These are phyloP conservation scores for Pseudonectria buxi DNA, from an alignment of 2,329 filamentous ascomycete species.

Conservation along the genomic window DNA sequence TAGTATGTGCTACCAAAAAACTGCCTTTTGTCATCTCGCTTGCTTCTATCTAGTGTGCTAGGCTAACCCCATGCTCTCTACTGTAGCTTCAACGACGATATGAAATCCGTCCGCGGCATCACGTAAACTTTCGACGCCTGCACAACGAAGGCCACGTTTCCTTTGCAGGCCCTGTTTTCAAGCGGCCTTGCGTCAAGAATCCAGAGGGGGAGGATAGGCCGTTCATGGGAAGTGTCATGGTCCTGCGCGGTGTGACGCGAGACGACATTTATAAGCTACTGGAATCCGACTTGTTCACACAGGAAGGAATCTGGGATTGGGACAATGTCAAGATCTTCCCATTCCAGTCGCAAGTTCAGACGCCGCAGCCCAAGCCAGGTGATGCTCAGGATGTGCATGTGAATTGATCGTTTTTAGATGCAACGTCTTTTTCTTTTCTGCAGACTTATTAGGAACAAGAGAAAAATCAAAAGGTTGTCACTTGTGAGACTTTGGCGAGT, in stretches of 20 bases:
- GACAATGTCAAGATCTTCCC: conserved; percentile 1
- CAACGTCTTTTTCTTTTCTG: neutral
- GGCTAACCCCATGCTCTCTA: neutral
- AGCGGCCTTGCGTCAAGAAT: conserved; percentile 1
- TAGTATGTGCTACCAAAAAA: neutral
- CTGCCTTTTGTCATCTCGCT: too few relatives aligned
- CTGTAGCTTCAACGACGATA: conserved; percentile 1
- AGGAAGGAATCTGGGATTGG: conserved; percentile 1
- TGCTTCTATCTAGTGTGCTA: too few relatives aligned
- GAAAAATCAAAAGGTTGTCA: too few relatives aligned
- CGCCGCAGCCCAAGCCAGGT: neutral
- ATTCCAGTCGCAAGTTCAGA: conserved; percentile 1
- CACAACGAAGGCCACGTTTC: neutral
- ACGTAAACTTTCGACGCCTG: conserved; percentile 1
- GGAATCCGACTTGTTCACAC: conserved; percentile 1
- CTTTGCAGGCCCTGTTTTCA: neutral
- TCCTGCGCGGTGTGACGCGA: neutral
- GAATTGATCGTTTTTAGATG: neutral
- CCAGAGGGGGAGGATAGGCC: neutral
- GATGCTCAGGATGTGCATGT: neutral
- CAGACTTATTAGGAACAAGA: too few relatives aligned
- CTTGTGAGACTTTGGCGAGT: too few relatives aligned
- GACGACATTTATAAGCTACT: conserved; percentile 1
- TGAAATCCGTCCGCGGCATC: conserved; percentile 1
- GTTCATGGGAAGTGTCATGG: conserved; percentile 1